These are phyloP conservation scores for Ceratocystis lukuohia DNA, from an alignment of 2,329 filamentous ascomycete genomes.

Conservation along the genomic window DNA sequence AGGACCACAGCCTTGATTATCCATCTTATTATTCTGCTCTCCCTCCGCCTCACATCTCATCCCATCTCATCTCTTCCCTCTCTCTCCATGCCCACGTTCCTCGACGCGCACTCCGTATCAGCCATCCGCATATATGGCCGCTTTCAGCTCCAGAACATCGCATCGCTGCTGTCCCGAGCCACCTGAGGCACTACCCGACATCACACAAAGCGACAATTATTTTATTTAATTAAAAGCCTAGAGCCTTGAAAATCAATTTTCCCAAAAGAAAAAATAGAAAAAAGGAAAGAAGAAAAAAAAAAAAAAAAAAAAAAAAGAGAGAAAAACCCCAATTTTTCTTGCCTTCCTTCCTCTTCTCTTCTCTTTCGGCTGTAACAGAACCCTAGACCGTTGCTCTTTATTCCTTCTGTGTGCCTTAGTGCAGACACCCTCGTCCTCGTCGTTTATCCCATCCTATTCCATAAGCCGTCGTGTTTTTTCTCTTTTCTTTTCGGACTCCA, in stretches of 20 bases:
- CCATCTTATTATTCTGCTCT: too few species aligned
- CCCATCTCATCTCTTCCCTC: not conserved
- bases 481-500: not conserved
- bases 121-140: not conserved
- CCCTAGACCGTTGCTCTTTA: conserved; percentile 1
- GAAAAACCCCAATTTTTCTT: not conserved
- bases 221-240: not conserved
- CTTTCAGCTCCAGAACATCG: not conserved
- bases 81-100: not conserved
- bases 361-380: conserved; percentile 23
- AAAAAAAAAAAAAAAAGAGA: not conserved
- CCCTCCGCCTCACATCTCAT: not conserved
- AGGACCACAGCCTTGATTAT: not conserved
- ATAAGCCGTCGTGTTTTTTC: not conserved
- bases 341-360: not conserved
- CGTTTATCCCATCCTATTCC: conserved; percentile 28
- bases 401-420: conserved; percentile 8
- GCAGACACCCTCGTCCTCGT: conserved; percentile 25
- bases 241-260: not conserved
- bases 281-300: too few species aligned
- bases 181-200: not conserved
- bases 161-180: not conserved
- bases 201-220: not conserved
- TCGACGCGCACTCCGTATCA: not conserved
- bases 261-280: too few species aligned